phyloP scores from a whole-genome alignment of 352 stramenopile genomes.

The Phytophthora syringae region DNA sequence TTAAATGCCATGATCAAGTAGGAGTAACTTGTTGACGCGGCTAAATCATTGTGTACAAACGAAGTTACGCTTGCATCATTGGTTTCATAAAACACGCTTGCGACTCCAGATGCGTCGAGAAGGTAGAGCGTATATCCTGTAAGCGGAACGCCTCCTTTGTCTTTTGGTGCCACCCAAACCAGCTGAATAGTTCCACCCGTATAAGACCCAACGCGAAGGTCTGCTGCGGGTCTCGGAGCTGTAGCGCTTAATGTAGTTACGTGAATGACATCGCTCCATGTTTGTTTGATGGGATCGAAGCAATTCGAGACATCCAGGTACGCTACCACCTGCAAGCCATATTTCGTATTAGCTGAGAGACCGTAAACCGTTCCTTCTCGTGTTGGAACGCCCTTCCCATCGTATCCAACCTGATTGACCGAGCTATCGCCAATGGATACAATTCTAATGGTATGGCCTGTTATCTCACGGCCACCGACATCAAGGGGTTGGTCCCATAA shows the following conservation, averaged over 20 bases:
- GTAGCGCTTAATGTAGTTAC: slow-evolving; percentile 26
- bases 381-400: slow-evolving; percentile 37
- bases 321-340: slow-evolving; percentile 45
- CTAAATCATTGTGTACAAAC: slow-evolving; percentile 56
- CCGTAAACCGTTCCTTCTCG: slow-evolving; percentile 38
- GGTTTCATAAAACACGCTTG: slow-evolving; percentile 33
- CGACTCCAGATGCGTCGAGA: slow-evolving; percentile 10
- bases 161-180: slow-evolving; percentile 33
- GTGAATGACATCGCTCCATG: slow-evolving; percentile 24
- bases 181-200: slow-evolving; percentile 53
- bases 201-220: slow-evolving; percentile 27
- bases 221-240: slow-evolving; percentile 27
- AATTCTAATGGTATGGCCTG: slow-evolving; percentile 54
- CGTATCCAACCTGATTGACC: slow-evolving; percentile 45
- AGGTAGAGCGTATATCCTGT: slow-evolving; percentile 39
- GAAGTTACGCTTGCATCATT: slow-evolving; percentile 24
- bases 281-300: slow-evolving; percentile 28
- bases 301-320: slow-evolving; percentile 49
- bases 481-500: slow-evolving; percentile 64
- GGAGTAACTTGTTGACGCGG: slow-evolving; percentile 54
- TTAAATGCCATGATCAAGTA: slow-evolving; percentile 53
- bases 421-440: slow-evolving; percentile 3
- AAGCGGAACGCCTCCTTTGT: slow-evolving; percentile 43
- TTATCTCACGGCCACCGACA: slow-evolving; percentile 50
- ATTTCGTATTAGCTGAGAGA: slow-evolving; percentile 32